Base-by-base conservation (phyloP, 257 asterid species). In the Solanum clarkiae region DNA sequence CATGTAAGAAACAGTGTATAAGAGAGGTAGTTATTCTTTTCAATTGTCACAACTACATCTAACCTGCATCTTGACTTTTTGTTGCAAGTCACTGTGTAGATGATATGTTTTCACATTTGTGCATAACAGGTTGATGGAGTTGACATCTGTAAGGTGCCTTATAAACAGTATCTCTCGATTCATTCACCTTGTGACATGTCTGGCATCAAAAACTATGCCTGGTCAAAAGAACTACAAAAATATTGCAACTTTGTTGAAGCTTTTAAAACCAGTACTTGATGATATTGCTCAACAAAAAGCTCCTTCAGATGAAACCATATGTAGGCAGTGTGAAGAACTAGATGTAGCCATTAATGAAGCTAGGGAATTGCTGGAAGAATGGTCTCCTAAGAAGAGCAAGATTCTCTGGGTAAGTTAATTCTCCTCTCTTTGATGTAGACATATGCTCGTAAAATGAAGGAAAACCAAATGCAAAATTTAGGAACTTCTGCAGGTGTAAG, bases 371-470 rank as follows among this genome's bases (percentile, higher is more conserved):
- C 92, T 97, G 22, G 98, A 95, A 91, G 92, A 91, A 90, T 95
- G 98, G 98, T 92, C 99, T 80, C 93, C 96, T 29, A 93, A 86
- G 91, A 93, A 59, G 94, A 95, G 99, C 98, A 97, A 91, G 93
- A 92, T 93, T 86, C 93, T 94, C 85, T 92, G 90, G 88, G 99
- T 97, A 90, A 92, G 70, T 54, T 53, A 4, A 16, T 51, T 53
- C 59, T 79, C 83, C 49, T 26, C 36, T 79, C 62, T 53, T 26
- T 69, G 56, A 68, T 53, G 80, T 53, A 68, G 40, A 53, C 32
- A 65, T 47, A 83, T 83, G 80, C 68, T 51, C 53, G n/a, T 18
- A 4, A 65, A 53, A 24, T 83, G 45, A 24, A 77, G 24, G 47
- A 26, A 62, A 42, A 65, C 32, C 6, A 47, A 51, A 45, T 82